These are phyloP conservation scores for Neocucurbitaria cava DNA, from an alignment of 2,329 filamentous ascomycete species.

Conservation along the genomic window DNA sequence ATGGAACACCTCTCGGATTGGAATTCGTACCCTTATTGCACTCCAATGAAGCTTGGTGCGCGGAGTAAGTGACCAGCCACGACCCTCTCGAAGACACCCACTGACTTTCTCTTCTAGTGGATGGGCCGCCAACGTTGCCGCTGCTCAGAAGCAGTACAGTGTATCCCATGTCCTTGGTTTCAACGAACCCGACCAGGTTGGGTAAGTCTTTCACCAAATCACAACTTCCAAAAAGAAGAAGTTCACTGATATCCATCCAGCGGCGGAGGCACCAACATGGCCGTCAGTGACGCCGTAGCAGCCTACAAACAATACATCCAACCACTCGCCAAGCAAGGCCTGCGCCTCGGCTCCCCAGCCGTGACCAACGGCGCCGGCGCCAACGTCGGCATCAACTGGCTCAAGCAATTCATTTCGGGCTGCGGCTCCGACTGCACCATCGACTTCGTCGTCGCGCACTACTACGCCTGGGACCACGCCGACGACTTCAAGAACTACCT, in stretches of 20 bases:
- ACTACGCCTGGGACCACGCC: slow-evolving; percentile 43
- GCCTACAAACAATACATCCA: slow-evolving; percentile 37
- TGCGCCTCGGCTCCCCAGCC: slow-evolving; percentile 46
- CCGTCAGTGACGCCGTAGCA: slow-evolving; percentile 26
- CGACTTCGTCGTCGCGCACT: slow-evolving; percentile 48
- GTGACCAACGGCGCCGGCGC: slow-evolving; percentile 41
- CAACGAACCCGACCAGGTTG: slow-evolving; percentile 49
- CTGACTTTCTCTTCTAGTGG: slow-evolving; percentile 1
- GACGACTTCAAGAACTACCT: slow-evolving; percentile 50
- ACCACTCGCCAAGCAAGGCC: slow-evolving; percentile 27
- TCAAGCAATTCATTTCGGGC: slow-evolving; percentile 34
- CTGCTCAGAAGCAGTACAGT: slow-evolving; percentile 37
- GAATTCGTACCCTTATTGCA: slow-evolving; percentile 67
- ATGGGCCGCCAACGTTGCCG: slow-evolving; percentile 38
- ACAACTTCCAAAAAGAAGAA: background rate
- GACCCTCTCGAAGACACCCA: background rate
- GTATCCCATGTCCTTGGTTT: slow-evolving; percentile 43
- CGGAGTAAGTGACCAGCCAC: background rate
- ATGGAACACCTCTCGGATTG: slow-evolving; percentile 52
- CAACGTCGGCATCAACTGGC: slow-evolving; percentile 40
- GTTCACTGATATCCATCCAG: slow-evolving; percentile 14
- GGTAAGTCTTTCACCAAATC: slow-evolving; percentile 27
- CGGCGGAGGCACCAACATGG: slow-evolving; percentile 38
- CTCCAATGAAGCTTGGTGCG: slow-evolving; percentile 36
- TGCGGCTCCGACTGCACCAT: slow-evolving; percentile 41